Evolutionary conservation across 257 asterid genomes (phyloP).

Genomic region (Solanum paucissectum): DNA sequence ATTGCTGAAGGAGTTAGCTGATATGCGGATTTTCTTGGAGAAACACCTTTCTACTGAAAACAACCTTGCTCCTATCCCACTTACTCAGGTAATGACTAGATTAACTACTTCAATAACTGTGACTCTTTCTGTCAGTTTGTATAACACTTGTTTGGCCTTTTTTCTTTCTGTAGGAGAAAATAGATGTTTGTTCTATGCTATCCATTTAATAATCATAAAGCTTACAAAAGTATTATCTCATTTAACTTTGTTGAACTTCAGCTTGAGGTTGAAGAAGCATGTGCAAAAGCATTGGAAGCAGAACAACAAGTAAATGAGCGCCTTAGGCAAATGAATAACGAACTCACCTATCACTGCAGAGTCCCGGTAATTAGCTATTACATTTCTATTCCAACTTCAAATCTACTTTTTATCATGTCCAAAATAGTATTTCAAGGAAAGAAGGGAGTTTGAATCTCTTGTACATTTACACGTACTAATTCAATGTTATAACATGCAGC

Average conservation of each 20-base stretch:
- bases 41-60: constrained; percentile 14
- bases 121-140: background rate
- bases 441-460: background rate
- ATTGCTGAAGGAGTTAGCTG: constrained; percentile 54
- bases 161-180: background rate
- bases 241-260: background rate
- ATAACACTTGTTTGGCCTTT: background rate
- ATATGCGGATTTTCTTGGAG: constrained; percentile 47
- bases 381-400: background rate
- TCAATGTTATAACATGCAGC: constrained; percentile 14
- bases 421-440: background rate
- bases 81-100: constrained; percentile 25
- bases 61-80: constrained; percentile 12
- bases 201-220: background rate
- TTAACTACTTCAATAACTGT: background rate
- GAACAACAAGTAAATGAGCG: constrained; percentile 50
- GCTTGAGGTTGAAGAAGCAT: constrained; percentile 43
- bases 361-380: constrained; percentile 28
- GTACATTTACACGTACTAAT: background rate
- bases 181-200: background rate
- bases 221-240: background rate
- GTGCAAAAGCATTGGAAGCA: constrained; percentile 32
- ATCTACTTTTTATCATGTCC: background rate
- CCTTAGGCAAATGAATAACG: constrained; percentile 45
- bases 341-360: constrained; percentile 56